Base-by-base conservation (phyloP, 164 flowering plant genomes). In the Buxus sempervirens region DNA sequence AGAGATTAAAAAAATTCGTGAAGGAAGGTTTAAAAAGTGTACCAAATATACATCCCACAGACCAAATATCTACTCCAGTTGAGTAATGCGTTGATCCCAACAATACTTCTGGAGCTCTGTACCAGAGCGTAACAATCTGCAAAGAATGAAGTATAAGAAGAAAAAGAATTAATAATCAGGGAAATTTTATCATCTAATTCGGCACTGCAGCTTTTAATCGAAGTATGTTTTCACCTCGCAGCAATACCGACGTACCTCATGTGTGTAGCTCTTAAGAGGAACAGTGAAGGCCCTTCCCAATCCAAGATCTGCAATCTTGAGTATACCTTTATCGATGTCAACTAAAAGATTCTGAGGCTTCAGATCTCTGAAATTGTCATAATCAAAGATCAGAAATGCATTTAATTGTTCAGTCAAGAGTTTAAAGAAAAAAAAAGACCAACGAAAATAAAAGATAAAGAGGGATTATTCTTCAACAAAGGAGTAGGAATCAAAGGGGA, bases 11-110 rank as follows among this genome's bases (percentile, higher is more conserved):
- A 15, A 36, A 28, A 42, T n/a, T n/a, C n/a, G n/a, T n/a, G 42
- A 23, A 38, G 23, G 16, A 1, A 10, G 18, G 12, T 10, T 10
- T 22, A 22, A 20, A n/a, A 22, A 25, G 22, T 54, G 4, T 78
- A 91, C 97, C 97, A 38, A 92, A 95, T 62, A 95, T 95, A 63
- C 99, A 95, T 18, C 99, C 99, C 19, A 95, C 97, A 59, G 99
- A 95, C 99, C 99, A 95, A 88, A 95, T 92, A 77, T 95, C 97
- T 38, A 95, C 99, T 2, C 82, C 99, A 19, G 88, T 86, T 10
- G 99, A 89, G 79, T 95, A 95, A 64, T 90, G 94, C 14, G 94
- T 85, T 2, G 90, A 77, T 21, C 99, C 99, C 38, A 95, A 75
- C 56, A 92, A 65, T 0, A 96, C 99, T 79, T 96, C 99, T 0